Evolutionary conservation across 1,139 yeast genomes (phyloP), one percentile per base, ranked within the genome.

Genomic region (Blastobotrys ciferrii): DNA sequence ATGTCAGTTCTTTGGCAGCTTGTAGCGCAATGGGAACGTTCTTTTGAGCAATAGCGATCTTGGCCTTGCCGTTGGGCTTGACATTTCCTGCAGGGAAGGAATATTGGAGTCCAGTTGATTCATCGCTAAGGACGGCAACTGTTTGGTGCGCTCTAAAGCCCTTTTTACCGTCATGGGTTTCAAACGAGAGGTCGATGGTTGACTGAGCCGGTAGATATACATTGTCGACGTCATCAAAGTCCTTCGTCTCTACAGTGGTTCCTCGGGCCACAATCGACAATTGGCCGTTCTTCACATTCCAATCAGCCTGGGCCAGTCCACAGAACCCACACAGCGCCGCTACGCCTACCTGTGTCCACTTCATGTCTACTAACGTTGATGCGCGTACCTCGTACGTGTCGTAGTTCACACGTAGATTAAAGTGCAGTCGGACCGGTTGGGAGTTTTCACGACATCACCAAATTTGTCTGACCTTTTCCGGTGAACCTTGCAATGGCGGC

Each of bases 401-500:
- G 28, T 23, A 6, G 28, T 23, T 5, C 9, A 17, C 40, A 36
- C 40, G 40, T 36, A 36, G 14, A 4, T 19, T 36, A 4, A 5
- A 17, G 19, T 14, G 38, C 17, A 15, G 17, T 9, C 35, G 15
- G 13, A 9, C 38, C 38, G 38, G 15, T 33, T 33, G 38, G 38
- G 38, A 33, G 19, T 7, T 32, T 32, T 7, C 6, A n/a, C 13
- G n/a, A 32, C 35, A 32, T n/a, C 15, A n/a, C 12, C 35, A n/a
- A 32, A n/a, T 6, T 14, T 14, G 4, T 12, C 13, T 7, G 12
- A 12, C 12, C 11, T 28, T 28, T 12, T 12, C 7, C 13, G 12
- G 28, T 9, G 28, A 33, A 11, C 20, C 13, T 15, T 5, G 4
- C 18, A 25, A 43, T 30, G 40, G 41, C 43, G 3, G 84, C 89